A percentile compares a stretch with the other conserved stretches of the same genome.
Conservation (phyloP, 495 filamentous ascomycete genomes). For the Xylaria grammica region DNA sequence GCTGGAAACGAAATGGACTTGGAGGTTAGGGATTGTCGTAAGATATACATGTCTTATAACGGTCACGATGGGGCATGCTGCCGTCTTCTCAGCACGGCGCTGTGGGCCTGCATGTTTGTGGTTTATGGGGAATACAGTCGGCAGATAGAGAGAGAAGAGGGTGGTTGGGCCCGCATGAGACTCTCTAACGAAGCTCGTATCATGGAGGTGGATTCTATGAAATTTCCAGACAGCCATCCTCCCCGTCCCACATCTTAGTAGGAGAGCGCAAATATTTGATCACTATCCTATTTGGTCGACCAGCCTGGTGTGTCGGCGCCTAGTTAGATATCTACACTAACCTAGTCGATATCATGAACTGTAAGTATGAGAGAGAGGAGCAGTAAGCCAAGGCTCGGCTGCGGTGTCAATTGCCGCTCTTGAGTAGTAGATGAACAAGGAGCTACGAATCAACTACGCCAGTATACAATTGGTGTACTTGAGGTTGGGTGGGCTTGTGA, state of each 20-base stretch:
- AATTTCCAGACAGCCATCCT: background rate
- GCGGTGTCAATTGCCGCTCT: background rate
- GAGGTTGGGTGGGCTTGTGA: background rate
- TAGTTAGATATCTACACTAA: background rate
- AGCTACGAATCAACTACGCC: too few relatives aligned
- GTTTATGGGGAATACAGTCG: conserved; percentile 22
- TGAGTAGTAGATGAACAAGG: background rate
- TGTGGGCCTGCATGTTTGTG: conserved; percentile 13
- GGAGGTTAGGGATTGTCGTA: conserved; percentile 24
- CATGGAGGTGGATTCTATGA: conserved; percentile 32
- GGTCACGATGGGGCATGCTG: background rate
- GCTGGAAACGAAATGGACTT: conserved; percentile 22
- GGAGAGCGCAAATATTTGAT: background rate
- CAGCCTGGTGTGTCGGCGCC: background rate
- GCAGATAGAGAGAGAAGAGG: conserved; percentile 21
- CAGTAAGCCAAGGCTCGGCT: background rate
- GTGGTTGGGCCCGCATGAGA: conserved; percentile 24
- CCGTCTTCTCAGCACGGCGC: background rate
- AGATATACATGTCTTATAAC: conserved; percentile 30
- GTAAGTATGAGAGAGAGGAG: background rate
- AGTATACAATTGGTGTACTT: background rate
- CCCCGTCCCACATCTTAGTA: background rate
- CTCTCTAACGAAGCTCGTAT: conserved; percentile 37
- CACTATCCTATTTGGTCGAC: background rate
- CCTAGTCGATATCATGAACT: background rate